Base-by-base conservation (phyloP, 345 rosid genomes). In the Brassica cretica region DNA sequence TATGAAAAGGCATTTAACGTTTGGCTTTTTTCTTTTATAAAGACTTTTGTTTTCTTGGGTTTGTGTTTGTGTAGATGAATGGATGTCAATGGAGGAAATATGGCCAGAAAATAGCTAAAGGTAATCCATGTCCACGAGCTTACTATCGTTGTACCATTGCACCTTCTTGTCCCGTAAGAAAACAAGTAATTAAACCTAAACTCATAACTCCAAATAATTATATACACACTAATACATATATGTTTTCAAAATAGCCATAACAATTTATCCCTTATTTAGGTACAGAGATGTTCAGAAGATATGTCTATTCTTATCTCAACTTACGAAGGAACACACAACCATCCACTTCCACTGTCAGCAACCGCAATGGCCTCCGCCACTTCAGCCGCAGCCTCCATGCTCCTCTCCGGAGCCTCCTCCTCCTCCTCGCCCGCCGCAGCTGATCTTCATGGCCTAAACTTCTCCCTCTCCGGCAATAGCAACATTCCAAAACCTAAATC, bases 81-180 rank as follows among this genome's bases (percentile, higher is more conserved):
- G 98, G 98, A 9, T 94, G 98, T 72, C 98, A 92, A 64, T 94
- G 98, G 98, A 87, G 98, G 66, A 94, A 94, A 82, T 94, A 94
- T 75, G 98, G 98, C 14, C 98, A 94, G 68, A 94, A 94, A 81
- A 88, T 92, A 67, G 83, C 97, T 0, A 94, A 92, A 84, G 98
- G 97, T 33, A 94, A 94, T 53, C 98, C 98, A 7, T 92, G 98
- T 70, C 98, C 98, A 39, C 88, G 98, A 76, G 98, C 97, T 12
- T 94, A 94, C 80, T 92, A 92, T 78, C 97, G 97, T 5, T 94
- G 98, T 79, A 94, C 97, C 3, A 80, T 87, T 71, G 92, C 90
- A 68, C 85, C 92, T 58, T 81, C 90, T 7, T 94, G 98, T 76
- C 97, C 98, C 2, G 97, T 94, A 2, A 82, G 98, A 78, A 94